Conservation (phyloP, 768 basidiomycete species). For the Lactarius tabidus region DNA sequence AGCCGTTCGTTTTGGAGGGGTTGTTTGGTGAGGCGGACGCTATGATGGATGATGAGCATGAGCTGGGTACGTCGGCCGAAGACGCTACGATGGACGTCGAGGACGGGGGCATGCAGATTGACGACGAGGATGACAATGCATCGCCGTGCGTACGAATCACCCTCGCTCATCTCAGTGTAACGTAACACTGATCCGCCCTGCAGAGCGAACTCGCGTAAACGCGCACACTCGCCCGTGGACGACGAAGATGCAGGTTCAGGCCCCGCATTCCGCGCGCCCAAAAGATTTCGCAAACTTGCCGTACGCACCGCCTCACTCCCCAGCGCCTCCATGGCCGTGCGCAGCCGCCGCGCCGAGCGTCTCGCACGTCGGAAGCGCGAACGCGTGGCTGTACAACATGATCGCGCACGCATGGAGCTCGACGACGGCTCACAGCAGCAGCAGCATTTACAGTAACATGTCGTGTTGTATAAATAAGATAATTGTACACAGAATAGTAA, state of each 20-base stretch:
- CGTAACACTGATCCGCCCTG: too few relatives aligned
- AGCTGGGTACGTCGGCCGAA: constrained; percentile 15
- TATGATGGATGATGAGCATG: constrained; percentile 49
- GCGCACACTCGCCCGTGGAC: constrained; percentile 6
- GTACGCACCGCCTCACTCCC: constrained; percentile 18
- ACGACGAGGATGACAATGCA: background rate
- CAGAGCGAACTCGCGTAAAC: constrained; percentile 9
- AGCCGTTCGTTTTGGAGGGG: constrained; percentile 78
- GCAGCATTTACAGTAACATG: too few relatives aligned
- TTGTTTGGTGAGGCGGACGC: constrained; percentile 78
- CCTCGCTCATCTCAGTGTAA: too few relatives aligned
- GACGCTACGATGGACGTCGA: constrained; percentile 32
- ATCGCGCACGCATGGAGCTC: constrained; percentile 14
- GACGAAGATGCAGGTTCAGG: too few relatives aligned
- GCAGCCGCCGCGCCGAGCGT: constrained; percentile 11
- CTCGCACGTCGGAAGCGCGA: constrained; percentile 12
- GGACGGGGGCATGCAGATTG: constrained; percentile 16
- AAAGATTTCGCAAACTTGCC: constrained; percentile 9
- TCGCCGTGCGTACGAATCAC: background rate
- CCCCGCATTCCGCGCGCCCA: constrained; percentile 4
- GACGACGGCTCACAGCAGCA: background rate
- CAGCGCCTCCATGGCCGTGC: background rate
- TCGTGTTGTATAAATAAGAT: too few relatives aligned
- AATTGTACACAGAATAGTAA: background rate
- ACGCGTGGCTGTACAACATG: background rate